A percentile compares a stretch with the other conserved stretches of the same genome.
Evolutionary conservation across 2,329 filamentous ascomycete genomes (phyloP).

Genomic region (Diaporthe sp.): DNA sequence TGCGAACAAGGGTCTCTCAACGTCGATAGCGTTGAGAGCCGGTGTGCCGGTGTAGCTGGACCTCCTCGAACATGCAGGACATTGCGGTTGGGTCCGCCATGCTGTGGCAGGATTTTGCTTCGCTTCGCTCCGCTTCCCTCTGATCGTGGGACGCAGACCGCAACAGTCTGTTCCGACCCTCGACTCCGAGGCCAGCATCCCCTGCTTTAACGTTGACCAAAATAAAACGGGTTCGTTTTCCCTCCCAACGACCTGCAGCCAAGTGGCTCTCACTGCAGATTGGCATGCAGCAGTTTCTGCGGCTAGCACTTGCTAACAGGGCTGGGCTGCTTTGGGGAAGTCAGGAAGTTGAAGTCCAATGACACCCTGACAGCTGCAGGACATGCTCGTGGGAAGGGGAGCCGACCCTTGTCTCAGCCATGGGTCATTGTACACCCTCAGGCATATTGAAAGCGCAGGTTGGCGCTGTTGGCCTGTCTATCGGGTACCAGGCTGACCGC

Average conservation of each 20-base stretch:
- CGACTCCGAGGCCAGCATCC: not conserved
- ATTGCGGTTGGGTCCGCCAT: constrained; percentile 2
- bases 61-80: constrained; percentile 12
- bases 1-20: constrained; percentile 12
- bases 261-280: constrained; percentile 35
- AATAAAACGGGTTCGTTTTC: constrained; percentile 2
- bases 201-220: not conserved
- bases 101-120: constrained; percentile 4
- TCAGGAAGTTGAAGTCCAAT: constrained; percentile 29
- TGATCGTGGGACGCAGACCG: not conserved
- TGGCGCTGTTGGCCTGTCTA: constrained; percentile 4
- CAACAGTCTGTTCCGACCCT: not conserved
- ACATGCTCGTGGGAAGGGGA: constrained; percentile 29
- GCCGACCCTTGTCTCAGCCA: constrained; percentile 31
- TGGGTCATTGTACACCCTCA: constrained; percentile 33
- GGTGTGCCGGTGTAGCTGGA: constrained; percentile 9
- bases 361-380: constrained; percentile 24
- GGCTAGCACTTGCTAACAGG: constrained; percentile 17
- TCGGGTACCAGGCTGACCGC: constrained; percentile 22
- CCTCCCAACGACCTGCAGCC: constrained; percentile 27
- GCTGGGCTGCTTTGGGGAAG: constrained; percentile 7
- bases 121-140: not conserved
- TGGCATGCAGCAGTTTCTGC: constrained; percentile 25
- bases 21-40: constrained; percentile 22
- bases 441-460: not conserved